A percentile compares a stretch with the other conserved stretches of the same genome.
Evolutionary conservation across 371 early-diverging fungal genomes (phyloP).

Genomic region (Mucor velutinosus): DNA sequence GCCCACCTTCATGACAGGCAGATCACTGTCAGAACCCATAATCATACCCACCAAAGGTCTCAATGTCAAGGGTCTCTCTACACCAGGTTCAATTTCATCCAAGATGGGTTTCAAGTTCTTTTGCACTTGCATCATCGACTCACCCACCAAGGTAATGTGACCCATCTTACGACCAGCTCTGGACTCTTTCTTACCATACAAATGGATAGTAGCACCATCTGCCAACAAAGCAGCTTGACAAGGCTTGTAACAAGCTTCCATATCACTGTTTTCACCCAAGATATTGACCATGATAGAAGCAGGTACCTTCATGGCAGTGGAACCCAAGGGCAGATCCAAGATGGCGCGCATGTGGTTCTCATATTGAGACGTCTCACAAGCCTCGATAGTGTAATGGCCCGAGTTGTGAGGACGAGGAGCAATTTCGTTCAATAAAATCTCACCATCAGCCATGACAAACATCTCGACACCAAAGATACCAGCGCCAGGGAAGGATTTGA

Average conservation of each 20-base stretch:
- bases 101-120: conserved; percentile 66
- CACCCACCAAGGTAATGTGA: conserved; percentile 91
- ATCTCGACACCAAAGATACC: conserved; percentile 97
- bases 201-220: conserved; percentile 89
- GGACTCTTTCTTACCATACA: conserved; percentile 91
- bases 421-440: conserved; percentile 91
- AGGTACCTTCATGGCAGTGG: conserved; percentile 85
- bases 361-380: conserved; percentile 95
- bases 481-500: conserved; percentile 78
- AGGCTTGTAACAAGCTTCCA: conserved; percentile 64
- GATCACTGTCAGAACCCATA: conserved; percentile 97
- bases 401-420: conserved; percentile 99
- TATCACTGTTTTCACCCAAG: conserved; percentile 70
- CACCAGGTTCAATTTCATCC: conserved; percentile 60
- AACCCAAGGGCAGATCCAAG: conserved; percentile 91
- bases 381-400: conserved; percentile 97
- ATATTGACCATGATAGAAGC: conserved; percentile 94
- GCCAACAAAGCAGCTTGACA: conserved; percentile 70
- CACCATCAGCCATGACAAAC: conserved; percentile 87
- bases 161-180: conserved; percentile 95
- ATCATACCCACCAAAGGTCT: conserved; percentile 91
- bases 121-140: conserved; percentile 75
- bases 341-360: conserved; percentile 97
- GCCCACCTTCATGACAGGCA: conserved; percentile 92
- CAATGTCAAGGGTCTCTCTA: conserved; percentile 46